Percentiles rank a stretch among this genome's conserved stretches.
phyloP scores from a whole-genome alignment of 768 basidiomycete genomes.

The Suillus discolor region DNA sequence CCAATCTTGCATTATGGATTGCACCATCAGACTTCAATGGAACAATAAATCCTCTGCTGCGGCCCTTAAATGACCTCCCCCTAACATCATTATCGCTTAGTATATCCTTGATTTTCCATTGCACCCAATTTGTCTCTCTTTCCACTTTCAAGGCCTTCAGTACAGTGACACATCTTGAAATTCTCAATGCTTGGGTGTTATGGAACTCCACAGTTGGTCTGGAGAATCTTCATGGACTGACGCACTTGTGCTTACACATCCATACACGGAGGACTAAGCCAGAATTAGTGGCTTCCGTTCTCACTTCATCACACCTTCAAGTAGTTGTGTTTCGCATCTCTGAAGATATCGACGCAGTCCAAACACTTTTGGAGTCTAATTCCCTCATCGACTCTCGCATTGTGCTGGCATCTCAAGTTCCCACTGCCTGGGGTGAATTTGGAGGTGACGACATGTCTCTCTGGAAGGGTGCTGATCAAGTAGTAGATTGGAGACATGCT shows the following conservation, averaged over 20 bases:
- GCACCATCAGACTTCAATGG: not conserved
- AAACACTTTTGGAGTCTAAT: not conserved
- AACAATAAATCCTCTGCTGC: not conserved
- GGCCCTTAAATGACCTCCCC: not conserved
- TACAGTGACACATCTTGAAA: not conserved
- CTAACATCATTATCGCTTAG: not conserved
- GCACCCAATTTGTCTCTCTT: not conserved
- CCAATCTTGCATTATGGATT: not conserved
- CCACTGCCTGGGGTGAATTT: not conserved
- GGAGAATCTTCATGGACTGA: not conserved
- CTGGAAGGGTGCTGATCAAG: not conserved
- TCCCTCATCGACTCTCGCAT: not conserved
- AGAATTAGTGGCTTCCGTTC: constrained; percentile 15
- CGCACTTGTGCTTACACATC: not conserved
- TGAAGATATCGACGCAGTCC: too few relatives aligned
- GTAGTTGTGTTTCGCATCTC: too few relatives aligned
- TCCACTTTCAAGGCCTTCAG: not conserved
- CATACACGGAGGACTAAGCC: constrained; percentile 20
- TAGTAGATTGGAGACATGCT: not conserved
- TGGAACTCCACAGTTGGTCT: not conserved
- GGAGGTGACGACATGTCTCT: not conserved
- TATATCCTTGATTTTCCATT: not conserved
- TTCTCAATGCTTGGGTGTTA: not conserved
- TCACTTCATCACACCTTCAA: too few relatives aligned
- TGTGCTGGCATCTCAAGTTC: not conserved